A percentile compares a stretch with the other conserved stretches of the same genome.
Conservation (phyloP, 768 basidiomycete species). For the Lactarius hengduanensis region DNA sequence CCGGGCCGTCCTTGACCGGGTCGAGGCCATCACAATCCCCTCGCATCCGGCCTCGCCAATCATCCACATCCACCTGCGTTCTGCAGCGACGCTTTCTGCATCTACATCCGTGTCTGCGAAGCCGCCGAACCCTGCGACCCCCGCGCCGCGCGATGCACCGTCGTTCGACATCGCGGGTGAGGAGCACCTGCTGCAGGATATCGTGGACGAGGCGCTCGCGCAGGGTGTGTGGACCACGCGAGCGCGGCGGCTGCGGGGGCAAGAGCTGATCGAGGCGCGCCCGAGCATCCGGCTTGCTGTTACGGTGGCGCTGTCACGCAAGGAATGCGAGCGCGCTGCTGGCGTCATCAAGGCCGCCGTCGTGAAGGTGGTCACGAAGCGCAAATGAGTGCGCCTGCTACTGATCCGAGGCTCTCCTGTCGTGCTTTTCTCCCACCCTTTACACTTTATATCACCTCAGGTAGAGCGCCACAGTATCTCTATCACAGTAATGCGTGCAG, state of each 20-base stretch:
- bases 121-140: no score
- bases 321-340: constrained; percentile 90
- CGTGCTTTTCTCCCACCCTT: background rate
- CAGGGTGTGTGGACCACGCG: no score
- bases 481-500: background rate
- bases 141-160: no score
- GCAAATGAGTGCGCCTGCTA: constrained; percentile 38
- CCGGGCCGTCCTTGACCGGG: no score
- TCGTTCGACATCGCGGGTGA: no score
- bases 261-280: constrained; percentile 77
- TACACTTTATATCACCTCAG: background rate
- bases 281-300: constrained; percentile 87
- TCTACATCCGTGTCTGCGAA: no score
- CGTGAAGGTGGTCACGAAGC: constrained; percentile 62
- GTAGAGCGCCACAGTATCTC: background rate
- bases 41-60: no score
- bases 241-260: constrained; percentile 51
- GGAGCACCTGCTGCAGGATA: no score
- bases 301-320: constrained; percentile 74
- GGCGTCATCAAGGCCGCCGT: constrained; percentile 69
- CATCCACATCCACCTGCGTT: no score
- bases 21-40: no score
- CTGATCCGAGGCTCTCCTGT: background rate
- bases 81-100: no score
- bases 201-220: no score